Evolutionary conservation across 2,329 filamentous ascomycete species (phyloP).

Genomic region (Pyricularia grisea): DNA sequence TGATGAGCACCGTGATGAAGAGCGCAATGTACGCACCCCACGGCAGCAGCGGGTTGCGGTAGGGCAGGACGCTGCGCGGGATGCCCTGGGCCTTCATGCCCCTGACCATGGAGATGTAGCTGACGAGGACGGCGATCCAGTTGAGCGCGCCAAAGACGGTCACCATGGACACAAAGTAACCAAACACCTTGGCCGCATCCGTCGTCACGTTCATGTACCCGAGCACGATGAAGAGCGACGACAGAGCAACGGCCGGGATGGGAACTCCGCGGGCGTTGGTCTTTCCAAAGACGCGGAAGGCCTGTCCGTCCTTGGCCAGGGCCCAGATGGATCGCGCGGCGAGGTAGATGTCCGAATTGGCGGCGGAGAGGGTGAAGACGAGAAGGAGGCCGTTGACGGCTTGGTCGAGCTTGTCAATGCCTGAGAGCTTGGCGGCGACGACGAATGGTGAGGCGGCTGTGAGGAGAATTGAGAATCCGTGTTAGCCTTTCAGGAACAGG

Average conservation of each 20-base stretch:
- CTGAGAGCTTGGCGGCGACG: slow-evolving; percentile 41
- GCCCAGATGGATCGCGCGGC: slow-evolving; percentile 30
- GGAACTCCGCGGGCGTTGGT: slow-evolving; percentile 29
- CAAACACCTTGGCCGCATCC: slow-evolving; percentile 25
- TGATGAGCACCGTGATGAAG: slow-evolving; percentile 26
- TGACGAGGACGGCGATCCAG: slow-evolving; percentile 30
- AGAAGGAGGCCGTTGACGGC: slow-evolving; percentile 54
- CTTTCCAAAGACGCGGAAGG: slow-evolving; percentile 23
- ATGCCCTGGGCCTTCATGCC: slow-evolving; percentile 28
- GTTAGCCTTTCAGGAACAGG: background rate
- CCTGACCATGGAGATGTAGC: slow-evolving; percentile 27
- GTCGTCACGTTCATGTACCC: slow-evolving; percentile 30
- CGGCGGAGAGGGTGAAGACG: slow-evolving; percentile 47
- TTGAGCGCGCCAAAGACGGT: slow-evolving; percentile 33
- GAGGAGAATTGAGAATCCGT: background rate
- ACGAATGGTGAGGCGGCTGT: slow-evolving; percentile 36
- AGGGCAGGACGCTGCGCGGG: slow-evolving; percentile 22
- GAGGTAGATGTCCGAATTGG: slow-evolving; percentile 48
- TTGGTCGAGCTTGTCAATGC: slow-evolving; percentile 38
- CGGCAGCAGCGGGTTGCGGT: slow-evolving; percentile 26
- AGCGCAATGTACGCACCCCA: slow-evolving; percentile 25
- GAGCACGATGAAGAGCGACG: slow-evolving; percentile 24
- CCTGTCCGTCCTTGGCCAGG: slow-evolving; percentile 29
- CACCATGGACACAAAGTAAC: slow-evolving; percentile 31
- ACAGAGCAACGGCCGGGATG: slow-evolving; percentile 24